Percentiles rank a stretch among this genome's conserved stretches.
Conservation (phyloP, 352 stramenopile species). For the Phytophthora syringae region DNA sequence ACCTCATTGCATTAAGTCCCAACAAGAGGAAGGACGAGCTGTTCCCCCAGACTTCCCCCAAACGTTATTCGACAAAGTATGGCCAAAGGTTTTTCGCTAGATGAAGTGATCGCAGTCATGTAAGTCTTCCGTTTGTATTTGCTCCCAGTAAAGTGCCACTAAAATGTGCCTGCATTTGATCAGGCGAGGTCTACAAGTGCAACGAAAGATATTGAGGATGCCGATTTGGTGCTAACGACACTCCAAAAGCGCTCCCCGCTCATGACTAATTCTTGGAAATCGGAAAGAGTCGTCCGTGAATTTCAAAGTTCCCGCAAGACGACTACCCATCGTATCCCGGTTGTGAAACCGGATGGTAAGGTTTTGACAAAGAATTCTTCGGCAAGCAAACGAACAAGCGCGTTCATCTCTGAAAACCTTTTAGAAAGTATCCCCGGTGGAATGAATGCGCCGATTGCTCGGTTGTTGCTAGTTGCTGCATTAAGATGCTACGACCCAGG, state of each 20-base stretch:
- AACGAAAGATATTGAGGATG: slow-evolving; percentile 49
- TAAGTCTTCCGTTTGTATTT: slow-evolving; percentile 28
- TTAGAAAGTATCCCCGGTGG: slow-evolving; percentile 60
- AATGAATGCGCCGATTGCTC: slow-evolving; percentile 52
- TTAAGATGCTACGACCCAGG: slow-evolving; percentile 57
- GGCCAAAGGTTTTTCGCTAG: slow-evolving; percentile 53
- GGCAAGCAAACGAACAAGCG: slow-evolving; percentile 2
- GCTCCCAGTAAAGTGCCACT: neutral
- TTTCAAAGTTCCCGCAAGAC: slow-evolving; percentile 6
- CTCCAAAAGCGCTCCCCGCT: slow-evolving; percentile 54
- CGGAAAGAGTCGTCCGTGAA: slow-evolving; percentile 40
- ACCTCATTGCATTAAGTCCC: slow-evolving; percentile 55
- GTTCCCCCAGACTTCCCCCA: slow-evolving; percentile 60
- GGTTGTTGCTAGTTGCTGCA: slow-evolving; percentile 52
- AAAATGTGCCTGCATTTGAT: neutral
- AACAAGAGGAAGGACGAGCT: slow-evolving; percentile 53
- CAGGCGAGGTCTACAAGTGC: slow-evolving; percentile 61
- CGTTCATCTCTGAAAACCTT: slow-evolving; percentile 53
- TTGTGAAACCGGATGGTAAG: neutral
- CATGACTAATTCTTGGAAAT: slow-evolving; percentile 64
- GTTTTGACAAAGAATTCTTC: neutral
- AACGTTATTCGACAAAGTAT: slow-evolving; percentile 58
- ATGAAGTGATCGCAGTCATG: slow-evolving; percentile 65
- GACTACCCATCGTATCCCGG: neutral
- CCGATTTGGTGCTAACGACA: slow-evolving; percentile 43